A percentile compares a stretch with the other conserved stretches of the same genome.
Conservation (phyloP, 2,329 filamentous ascomycete genomes). For the Ascochyta koolunga region DNA sequence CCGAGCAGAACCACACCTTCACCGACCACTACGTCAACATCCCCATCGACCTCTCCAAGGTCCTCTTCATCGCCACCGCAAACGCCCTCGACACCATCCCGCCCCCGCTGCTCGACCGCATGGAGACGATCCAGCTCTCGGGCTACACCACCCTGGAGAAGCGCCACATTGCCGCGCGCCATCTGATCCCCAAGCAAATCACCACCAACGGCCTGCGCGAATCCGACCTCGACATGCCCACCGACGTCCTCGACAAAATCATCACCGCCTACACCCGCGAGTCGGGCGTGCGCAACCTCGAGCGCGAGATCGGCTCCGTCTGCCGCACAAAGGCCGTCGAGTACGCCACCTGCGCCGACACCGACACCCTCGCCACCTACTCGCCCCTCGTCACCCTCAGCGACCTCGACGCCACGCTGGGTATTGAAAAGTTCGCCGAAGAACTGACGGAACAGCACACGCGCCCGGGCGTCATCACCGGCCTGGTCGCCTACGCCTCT, state of each 20-base stretch:
- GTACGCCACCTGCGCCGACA: constrained; percentile 87
- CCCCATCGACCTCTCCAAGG: constrained; percentile 93
- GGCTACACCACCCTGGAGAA: constrained; percentile 98
- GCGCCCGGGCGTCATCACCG: constrained; percentile 91
- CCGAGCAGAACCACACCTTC: constrained; percentile 95
- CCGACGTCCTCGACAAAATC: constrained; percentile 90
- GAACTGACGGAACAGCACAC: constrained; percentile 86
- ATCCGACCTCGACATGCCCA: constrained; percentile 76
- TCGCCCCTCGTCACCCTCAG: constrained; percentile 73
- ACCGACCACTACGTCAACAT: constrained; percentile 96
- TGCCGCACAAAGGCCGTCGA: constrained; percentile 88
- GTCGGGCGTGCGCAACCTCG: constrained; percentile 92
- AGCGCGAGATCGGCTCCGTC: constrained; percentile 92
- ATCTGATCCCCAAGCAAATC: constrained; percentile 96
- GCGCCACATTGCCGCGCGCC: constrained; percentile 87
- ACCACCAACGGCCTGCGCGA: constrained; percentile 82
- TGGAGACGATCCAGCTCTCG: constrained; percentile 93
- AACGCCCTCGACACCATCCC: constrained; percentile 96
- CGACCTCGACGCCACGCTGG: constrained; percentile 88
- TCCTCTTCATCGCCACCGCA: constrained; percentile 96
- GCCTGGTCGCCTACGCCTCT: constrained; percentile 90
- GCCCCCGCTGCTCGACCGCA: constrained; percentile 88
- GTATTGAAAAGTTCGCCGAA: constrained; percentile 91
- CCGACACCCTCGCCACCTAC: constrained; percentile 68
- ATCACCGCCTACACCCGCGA: constrained; percentile 97